Conservation (phyloP, 2,329 filamentous ascomycete genomes). For the Colletotrichum tanaceti region DNA sequence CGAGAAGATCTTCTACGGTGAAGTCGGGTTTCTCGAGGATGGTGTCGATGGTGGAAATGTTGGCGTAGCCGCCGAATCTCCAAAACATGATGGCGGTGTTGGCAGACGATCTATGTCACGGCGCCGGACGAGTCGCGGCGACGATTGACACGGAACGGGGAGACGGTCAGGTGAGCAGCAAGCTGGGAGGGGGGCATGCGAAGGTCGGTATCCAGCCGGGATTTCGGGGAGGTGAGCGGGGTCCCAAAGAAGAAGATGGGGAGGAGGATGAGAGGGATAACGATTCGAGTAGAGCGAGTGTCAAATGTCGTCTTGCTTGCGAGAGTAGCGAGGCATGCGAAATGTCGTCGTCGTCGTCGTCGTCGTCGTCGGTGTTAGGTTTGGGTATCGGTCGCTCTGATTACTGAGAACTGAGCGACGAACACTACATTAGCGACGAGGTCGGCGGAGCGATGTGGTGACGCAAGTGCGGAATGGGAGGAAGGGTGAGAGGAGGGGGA, state of each 20-base stretch:
- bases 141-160: conserved; percentile 32
- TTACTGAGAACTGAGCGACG: conserved; percentile 12
- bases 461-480: conserved; percentile 1
- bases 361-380: background rate
- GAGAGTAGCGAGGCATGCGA: conserved; percentile 30
- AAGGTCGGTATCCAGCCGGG: conserved; percentile 22
- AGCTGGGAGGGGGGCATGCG: conserved; percentile 24
- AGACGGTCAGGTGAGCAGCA: conserved; percentile 2
- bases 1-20: conserved; percentile 92
- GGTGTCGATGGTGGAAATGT: conserved; percentile 94
- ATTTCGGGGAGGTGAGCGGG: background rate
- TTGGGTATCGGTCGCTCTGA: conserved; percentile 37
- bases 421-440: conserved; percentile 11
- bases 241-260: background rate
- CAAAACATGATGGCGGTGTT: conserved; percentile 87
- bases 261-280: background rate
- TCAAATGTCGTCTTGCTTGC: conserved; percentile 22
- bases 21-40: conserved; percentile 98
- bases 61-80: conserved; percentile 99
- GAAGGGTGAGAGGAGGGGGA: background rate
- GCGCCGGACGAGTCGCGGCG: conserved; percentile 42
- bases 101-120: conserved; percentile 43
- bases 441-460: background rate
- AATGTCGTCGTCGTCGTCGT: conserved; percentile 13
- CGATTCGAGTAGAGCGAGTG: conserved; percentile 9